Conservation (phyloP, 495 filamentous ascomycete genomes). For the Usnea hakonensis region DNA sequence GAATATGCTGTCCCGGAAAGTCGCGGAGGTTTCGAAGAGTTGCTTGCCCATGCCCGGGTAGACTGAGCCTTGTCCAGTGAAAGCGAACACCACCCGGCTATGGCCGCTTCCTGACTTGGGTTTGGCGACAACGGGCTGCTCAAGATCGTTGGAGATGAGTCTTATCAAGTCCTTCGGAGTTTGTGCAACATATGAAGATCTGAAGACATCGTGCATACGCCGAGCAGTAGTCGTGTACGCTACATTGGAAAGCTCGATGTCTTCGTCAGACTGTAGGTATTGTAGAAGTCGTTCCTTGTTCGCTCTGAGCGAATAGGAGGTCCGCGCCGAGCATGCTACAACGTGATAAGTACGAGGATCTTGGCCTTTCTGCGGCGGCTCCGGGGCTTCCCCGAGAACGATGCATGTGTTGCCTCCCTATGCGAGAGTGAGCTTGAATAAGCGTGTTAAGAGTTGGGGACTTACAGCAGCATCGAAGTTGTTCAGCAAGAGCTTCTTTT, state of each 20-base stretch:
- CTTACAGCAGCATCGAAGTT: constrained; percentile 31
- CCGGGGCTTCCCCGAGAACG: constrained; percentile 26
- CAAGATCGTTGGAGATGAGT: background rate
- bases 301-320: background rate
- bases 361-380: background rate
- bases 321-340: background rate
- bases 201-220: constrained; percentile 57
- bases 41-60: constrained; percentile 30
- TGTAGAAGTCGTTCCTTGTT: background rate
- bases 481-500: constrained; percentile 26
- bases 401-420: constrained; percentile 32
- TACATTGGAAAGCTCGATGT: constrained; percentile 31
- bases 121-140: constrained; percentile 12
- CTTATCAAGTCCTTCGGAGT: constrained; percentile 11
- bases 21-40: constrained; percentile 23
- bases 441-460: background rate
- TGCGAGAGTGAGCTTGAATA: background rate
- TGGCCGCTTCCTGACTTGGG: constrained; percentile 4
- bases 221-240: constrained; percentile 69
- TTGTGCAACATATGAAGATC: constrained; percentile 29
- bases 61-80: constrained; percentile 36
- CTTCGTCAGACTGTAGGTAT: background rate
- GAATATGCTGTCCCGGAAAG: constrained; percentile 27
- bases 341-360: background rate
- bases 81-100: constrained; percentile 42